Evolutionary conservation across 2,329 filamentous ascomycete species (phyloP).

Genomic region (Ophiostoma quercus): DNA sequence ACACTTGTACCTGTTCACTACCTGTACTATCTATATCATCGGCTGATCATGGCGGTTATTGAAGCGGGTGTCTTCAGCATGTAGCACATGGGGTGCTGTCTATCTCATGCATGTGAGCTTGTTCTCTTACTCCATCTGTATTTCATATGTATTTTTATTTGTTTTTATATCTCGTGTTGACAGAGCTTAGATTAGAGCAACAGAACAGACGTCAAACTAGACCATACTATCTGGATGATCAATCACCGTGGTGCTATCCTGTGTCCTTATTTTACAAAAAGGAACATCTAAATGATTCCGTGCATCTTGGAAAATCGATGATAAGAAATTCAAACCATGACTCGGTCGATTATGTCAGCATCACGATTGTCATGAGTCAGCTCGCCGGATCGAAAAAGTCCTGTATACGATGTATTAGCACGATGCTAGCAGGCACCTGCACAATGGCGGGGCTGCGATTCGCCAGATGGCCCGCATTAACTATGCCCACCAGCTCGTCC

Average conservation of each 20-base stretch:
- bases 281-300: too few relatives aligned
- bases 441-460: conserved; percentile 21
- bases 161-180: not conserved
- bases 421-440: conserved; percentile 2
- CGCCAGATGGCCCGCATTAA: conserved; percentile 9
- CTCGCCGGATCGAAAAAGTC: not conserved
- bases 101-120: not conserved
- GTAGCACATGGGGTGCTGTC: not conserved
- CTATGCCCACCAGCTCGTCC: not conserved
- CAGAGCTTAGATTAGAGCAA: not conserved
- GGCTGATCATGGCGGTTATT: not conserved
- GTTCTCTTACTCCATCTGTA: not conserved
- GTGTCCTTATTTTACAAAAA: too few relatives aligned
- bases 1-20: not conserved
- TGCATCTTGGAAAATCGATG: too few relatives aligned
- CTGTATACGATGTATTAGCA: not conserved
- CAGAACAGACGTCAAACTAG: not conserved
- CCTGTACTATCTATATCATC: not conserved
- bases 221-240: not conserved
- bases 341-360: not conserved
- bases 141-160: not conserved
- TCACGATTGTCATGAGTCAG: not conserved
- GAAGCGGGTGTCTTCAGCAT: not conserved
- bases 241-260: too few relatives aligned
- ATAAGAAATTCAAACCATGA: too few relatives aligned